These are phyloP conservation scores for Bryoerythrophyllum caledonicum DNA, from an alignment of 225 moss, liverwort and hornwort species.

Conservation along the genomic window DNA sequence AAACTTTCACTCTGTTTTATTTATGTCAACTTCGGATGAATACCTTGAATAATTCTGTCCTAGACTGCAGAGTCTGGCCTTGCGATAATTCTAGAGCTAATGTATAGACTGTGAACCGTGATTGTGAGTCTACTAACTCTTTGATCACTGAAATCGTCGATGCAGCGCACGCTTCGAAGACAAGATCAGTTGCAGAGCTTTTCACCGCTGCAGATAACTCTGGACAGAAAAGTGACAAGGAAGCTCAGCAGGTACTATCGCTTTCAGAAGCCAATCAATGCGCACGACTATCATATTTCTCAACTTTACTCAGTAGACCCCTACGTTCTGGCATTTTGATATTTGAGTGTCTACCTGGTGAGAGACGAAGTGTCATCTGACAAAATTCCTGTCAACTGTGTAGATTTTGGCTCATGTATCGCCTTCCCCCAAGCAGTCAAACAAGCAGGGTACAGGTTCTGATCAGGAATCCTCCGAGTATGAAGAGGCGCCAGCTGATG, in stretches of 20 bases:
- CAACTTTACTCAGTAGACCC: not conserved
- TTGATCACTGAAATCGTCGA: not conserved
- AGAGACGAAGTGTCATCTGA: not conserved
- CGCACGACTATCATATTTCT: not conserved
- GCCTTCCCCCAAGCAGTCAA: constrained; percentile 52
- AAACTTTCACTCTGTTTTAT: not conserved
- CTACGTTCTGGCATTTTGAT: not conserved
- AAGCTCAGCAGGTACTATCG: constrained; percentile 53
- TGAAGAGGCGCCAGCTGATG: not conserved
- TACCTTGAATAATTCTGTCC: not conserved
- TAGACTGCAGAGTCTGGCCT: not conserved
- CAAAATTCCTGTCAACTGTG: not conserved
- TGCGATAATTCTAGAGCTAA: not conserved
- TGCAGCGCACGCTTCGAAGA: constrained; percentile 58
- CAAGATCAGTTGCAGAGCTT: constrained; percentile 61
- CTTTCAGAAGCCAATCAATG: not conserved
- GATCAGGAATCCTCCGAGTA: not conserved
- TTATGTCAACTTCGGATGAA: no score
- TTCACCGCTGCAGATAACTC: constrained; percentile 49
- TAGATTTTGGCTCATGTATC: constrained; percentile 70
- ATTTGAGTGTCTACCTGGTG: not conserved
- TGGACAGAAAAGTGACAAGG: constrained; percentile 44
- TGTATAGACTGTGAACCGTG: no score
- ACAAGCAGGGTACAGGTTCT: constrained; percentile 28
- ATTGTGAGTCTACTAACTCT: not conserved